phyloP scores from a whole-genome alignment of 1,284 basidiomycete species.

The Polyporus tsugae region DNA sequence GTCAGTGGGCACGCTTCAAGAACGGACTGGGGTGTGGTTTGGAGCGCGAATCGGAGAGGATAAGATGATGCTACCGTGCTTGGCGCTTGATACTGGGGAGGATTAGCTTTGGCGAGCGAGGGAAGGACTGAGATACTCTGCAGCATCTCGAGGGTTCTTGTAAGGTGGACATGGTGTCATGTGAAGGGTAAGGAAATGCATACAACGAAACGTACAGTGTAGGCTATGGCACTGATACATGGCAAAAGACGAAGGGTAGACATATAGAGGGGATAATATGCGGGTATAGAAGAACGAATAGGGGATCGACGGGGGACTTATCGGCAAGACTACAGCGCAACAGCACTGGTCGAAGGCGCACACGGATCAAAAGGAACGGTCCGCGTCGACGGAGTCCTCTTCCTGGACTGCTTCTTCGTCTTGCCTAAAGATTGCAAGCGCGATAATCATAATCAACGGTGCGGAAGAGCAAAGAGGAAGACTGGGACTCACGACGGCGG shows the following conservation, averaged over 20 bases:
- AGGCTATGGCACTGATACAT: not conserved
- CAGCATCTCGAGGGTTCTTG: not conserved
- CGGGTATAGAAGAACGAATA: not conserved
- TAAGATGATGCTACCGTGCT: slow-evolving; percentile 23
- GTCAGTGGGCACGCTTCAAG: slow-evolving; percentile 14
- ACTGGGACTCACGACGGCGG: slow-evolving; percentile 23
- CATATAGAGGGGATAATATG: slow-evolving; percentile 1
- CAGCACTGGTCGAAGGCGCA: slow-evolving; percentile 29
- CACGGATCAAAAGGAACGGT: slow-evolving; percentile 25
- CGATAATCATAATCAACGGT: not conserved
- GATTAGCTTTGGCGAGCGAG: not conserved
- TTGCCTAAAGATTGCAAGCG: slow-evolving; percentile 14
- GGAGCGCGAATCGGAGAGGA: slow-evolving; percentile 29
- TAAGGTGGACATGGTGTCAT: not conserved
- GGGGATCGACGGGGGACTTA: slow-evolving; percentile 4
- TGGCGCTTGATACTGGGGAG: not conserved
- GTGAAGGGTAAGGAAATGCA: not conserved
- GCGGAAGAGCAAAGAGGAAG: not conserved
- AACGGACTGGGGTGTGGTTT: slow-evolving; percentile 20
- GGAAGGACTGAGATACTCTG: not conserved
- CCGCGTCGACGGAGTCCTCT: slow-evolving; percentile 15
- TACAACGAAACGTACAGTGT: not conserved
- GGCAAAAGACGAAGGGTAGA: not conserved
- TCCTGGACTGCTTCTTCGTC: slow-evolving; percentile 16
- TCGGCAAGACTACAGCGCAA: slow-evolving; percentile 1